Percentiles rank a stretch among this genome's conserved stretches.
Evolutionary conservation across 2,329 filamentous ascomycete genomes (phyloP).

Genomic region (Neurospora crassa): DNA sequence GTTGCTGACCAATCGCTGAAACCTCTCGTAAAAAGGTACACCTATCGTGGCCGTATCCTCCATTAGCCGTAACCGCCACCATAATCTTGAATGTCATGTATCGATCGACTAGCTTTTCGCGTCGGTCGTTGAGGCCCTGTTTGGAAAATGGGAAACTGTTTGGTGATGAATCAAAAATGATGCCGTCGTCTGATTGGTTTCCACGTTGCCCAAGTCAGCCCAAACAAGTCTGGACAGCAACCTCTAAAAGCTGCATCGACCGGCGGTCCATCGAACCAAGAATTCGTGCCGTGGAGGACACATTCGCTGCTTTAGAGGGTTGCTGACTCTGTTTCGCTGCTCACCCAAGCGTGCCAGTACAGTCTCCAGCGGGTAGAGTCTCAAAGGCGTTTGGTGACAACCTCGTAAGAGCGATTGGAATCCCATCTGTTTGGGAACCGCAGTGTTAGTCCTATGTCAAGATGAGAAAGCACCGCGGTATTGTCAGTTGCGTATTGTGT

Average conservation of each 20-base stretch:
- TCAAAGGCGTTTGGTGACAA: background rate
- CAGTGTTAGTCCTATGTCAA: background rate
- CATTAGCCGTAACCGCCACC: background rate
- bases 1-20: background rate
- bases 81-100: background rate
- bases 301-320: background rate
- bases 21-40: background rate
- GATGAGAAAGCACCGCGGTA: background rate
- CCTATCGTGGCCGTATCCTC: background rate
- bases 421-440: background rate
- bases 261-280: background rate
- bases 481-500: background rate
- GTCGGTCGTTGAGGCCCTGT: background rate
- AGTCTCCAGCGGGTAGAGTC: background rate
- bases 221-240: background rate
- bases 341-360: background rate
- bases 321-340: background rate
- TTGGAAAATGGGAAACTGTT: background rate
- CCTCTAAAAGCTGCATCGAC: background rate
- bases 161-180: background rate
- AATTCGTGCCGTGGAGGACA: background rate
- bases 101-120: background rate
- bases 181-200: background rate
- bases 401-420: background rate
- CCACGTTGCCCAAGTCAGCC: background rate